Evolutionary conservation across 768 basidiomycete species (phyloP), one percentile per base, ranked within the genome.

Genomic region (Tricholoma matsutake): DNA sequence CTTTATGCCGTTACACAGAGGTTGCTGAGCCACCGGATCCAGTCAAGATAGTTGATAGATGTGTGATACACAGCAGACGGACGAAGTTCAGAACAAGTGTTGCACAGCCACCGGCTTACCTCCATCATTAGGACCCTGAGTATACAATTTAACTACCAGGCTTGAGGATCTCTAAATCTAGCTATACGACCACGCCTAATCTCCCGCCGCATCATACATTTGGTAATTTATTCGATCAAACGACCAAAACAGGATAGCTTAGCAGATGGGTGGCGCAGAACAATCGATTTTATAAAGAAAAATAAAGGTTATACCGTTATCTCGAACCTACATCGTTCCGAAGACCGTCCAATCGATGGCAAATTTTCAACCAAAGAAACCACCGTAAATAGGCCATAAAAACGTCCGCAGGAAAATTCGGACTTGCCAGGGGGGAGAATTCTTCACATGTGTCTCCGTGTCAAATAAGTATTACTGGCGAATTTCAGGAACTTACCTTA

Each of bases 151-250:
- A 53, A 32, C 51, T 34, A 45, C 43, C 37, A 45, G 51, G 18
- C 22, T 56, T 45, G 29, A 32, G 43, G 61, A 62, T 62, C 61
- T 58, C 53, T 41, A 32, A 32, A 62, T 62, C 61, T 58, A 53
- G 29, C 28, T 56, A 43, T 25, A 29, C 18, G 16, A 31, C 57
- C 43, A 54, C 56, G 47, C 57, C 31, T 47, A 58, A 61, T 61
- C 57, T 62, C 56, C 56, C n/a, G 41, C 47, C 22, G 22, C 47
- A 32, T 31, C 56, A 16, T 47, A 22, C 4, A 57, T 45, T 31
- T 45, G 29, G 47, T 45, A 57, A 32, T 47, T 47, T 34, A 57
- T 57, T 29, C 41, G 25, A 31, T 34, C 47, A 57, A 32, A 13
- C 8, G 28, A 32, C 56, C 43, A 3, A 31, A 57, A 43, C 28